phyloP scores from a whole-genome alignment of 2,329 filamentous ascomycete genomes.

The Ophiostoma perfectum region DNA sequence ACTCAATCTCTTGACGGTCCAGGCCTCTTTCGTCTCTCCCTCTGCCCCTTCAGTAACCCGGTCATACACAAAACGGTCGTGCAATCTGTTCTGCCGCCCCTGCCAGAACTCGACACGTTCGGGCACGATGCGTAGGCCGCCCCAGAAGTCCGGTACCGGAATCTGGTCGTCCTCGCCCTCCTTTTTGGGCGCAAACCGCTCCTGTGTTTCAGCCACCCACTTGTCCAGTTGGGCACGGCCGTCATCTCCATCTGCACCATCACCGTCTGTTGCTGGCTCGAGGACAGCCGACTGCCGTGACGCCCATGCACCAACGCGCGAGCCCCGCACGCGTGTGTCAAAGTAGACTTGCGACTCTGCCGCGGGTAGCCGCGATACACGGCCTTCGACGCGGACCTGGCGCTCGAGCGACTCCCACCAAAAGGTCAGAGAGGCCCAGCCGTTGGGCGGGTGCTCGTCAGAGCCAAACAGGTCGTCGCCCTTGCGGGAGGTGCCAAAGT shows the following conservation, averaged over 20 bases:
- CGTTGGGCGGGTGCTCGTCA: conserved; percentile 47
- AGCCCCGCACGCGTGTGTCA: conserved; percentile 68
- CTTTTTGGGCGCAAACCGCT: conserved; percentile 63
- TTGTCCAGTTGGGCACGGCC: conserved; percentile 68
- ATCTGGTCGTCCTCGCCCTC: conserved; percentile 71
- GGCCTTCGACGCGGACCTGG: conserved; percentile 85
- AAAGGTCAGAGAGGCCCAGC: conserved; percentile 77
- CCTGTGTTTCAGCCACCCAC: conserved; percentile 71
- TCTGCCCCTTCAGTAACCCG: conserved; percentile 42
- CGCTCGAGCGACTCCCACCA: conserved; percentile 83
- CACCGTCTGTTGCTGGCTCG: conserved; percentile 33
- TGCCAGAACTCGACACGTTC: conserved; percentile 95
- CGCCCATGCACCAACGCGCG: conserved; percentile 86
- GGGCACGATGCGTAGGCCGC: conserved; percentile 78
- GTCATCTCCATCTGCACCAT: conserved; percentile 47
- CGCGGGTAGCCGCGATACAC: conserved; percentile 56
- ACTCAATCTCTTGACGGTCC: conserved; percentile 68
- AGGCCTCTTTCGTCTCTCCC: conserved; percentile 36
- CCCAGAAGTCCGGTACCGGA: conserved; percentile 91
- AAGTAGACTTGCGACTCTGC: conserved; percentile 70
- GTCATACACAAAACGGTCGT: conserved; percentile 88
- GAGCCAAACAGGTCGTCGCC: conserved; percentile 55
- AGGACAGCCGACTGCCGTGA: conserved; percentile 81
- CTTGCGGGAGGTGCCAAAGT: conserved; percentile 74
- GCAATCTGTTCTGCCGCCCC: conserved; percentile 79